Conservation (phyloP, 805 yeast genomes). For the Clavispora fructus region DNA sequence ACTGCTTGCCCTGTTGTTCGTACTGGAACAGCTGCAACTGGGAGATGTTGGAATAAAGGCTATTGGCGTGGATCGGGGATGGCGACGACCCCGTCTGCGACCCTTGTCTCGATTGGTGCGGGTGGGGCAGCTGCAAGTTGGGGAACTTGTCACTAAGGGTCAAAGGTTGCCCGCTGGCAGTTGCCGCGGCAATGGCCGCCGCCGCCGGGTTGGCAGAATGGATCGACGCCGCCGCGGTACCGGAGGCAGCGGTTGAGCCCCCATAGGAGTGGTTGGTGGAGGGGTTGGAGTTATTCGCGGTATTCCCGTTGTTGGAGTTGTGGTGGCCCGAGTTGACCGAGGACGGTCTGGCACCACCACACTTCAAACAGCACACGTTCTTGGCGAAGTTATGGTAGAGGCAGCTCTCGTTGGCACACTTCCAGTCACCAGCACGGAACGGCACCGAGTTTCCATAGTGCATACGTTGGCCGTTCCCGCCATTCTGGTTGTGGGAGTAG, state of each 20-base stretch:
- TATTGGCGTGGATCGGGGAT: conserved; percentile 9
- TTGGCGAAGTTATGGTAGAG: conserved; percentile 90
- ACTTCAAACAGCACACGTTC: conserved; percentile 78
- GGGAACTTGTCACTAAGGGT: conserved; percentile 27
- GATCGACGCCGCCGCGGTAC: conserved; percentile 9
- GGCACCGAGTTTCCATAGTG: conserved; percentile 58
- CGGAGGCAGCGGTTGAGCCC: not conserved
- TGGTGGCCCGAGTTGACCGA: conserved; percentile 19
- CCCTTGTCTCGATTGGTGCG: conserved; percentile 17
- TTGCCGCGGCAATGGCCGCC: conserved; percentile 44
- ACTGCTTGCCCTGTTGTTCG: conserved; percentile 14
- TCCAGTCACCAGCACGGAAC: conserved; percentile 96
- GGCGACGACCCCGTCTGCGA: conserved; percentile 6
- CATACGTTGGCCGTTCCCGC: conserved; percentile 11
- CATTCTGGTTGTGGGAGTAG: conserved; percentile 12
- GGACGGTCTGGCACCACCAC: conserved; percentile 66
- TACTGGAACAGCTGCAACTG: conserved; percentile 17
- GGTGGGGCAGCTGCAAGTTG: conserved; percentile 32
- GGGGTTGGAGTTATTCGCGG: conserved; percentile 4
- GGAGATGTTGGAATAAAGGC: conserved; percentile 14
- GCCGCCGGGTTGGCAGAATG: conserved; percentile 39
- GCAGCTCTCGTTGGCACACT: conserved; percentile 74
- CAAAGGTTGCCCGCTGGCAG: conserved; percentile 43
- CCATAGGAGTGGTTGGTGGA: conserved; percentile 3
- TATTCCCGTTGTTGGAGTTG: not conserved